These are phyloP conservation scores for Rhizopus delemar DNA, from an alignment of 371 early-diverging fungal species.

Conservation along the genomic window DNA sequence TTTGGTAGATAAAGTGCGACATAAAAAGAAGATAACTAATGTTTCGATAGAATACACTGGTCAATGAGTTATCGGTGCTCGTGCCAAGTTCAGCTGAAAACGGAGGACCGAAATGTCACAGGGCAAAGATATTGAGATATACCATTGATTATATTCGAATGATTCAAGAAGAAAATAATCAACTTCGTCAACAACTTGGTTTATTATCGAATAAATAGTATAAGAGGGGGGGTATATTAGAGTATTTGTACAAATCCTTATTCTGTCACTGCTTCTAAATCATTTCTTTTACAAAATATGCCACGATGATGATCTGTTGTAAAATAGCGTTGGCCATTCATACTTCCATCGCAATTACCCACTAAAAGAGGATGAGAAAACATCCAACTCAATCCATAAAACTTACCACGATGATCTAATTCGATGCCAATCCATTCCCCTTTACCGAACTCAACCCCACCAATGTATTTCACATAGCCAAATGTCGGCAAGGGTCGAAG, in stretches of 20 bases:
- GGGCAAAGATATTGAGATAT: slow-evolving; percentile 28
- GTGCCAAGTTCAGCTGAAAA: slow-evolving; percentile 23
- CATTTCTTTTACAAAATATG: slow-evolving; percentile 26
- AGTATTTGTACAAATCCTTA: slow-evolving; percentile 5
- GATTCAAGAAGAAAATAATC: slow-evolving; percentile 22
- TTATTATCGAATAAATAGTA: slow-evolving; percentile 1
- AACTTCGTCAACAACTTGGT: slow-evolving; percentile 22
- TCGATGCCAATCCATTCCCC: slow-evolving; percentile 40
- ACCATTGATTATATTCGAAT: slow-evolving; percentile 29
- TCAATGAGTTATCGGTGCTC: slow-evolving; percentile 22
- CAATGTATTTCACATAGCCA: slow-evolving; percentile 34
- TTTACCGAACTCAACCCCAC: slow-evolving; percentile 37
- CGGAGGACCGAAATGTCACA: slow-evolving; percentile 28
- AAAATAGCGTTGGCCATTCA: slow-evolving; percentile 31
- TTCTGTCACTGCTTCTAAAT: slow-evolving; percentile 26
- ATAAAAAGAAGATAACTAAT: background rate
- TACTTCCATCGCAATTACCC: slow-evolving; percentile 33
- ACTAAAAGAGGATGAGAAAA: slow-evolving; percentile 16
- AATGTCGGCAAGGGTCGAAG: slow-evolving; percentile 32
- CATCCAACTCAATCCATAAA: background rate
- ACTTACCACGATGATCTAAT: slow-evolving; percentile 37
- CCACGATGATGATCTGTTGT: slow-evolving; percentile 33
- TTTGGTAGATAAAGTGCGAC: slow-evolving; percentile 7
- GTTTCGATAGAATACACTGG: slow-evolving; percentile 20
- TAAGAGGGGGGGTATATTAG: background rate